Evolutionary conservation across 129 eudicot species (phyloP).

Genomic region (sunflower (Helianthus annuus)): DNA sequence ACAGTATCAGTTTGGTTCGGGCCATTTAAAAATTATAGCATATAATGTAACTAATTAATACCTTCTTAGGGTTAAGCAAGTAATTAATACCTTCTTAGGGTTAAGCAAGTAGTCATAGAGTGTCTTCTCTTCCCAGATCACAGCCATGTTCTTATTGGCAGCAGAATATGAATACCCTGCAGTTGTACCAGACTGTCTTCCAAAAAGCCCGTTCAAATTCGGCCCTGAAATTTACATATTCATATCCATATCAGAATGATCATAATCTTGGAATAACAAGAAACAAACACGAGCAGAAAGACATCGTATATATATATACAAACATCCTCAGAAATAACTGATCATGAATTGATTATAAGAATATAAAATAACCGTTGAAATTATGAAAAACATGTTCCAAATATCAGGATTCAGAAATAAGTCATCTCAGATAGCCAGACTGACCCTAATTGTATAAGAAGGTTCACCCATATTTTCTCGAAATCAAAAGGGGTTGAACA

Average conservation of each 20-base stretch:
- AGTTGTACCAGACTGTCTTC: constrained; percentile 88
- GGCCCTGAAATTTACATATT: constrained; percentile 54
- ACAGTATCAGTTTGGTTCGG: too few species aligned
- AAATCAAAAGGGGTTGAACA: neutral
- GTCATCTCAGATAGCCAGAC: neutral
- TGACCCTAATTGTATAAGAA: neutral
- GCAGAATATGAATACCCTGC: constrained; percentile 83
- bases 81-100: constrained; percentile 79
- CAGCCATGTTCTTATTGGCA: constrained; percentile 86
- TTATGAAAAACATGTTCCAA: neutral
- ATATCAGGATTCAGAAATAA: neutral
- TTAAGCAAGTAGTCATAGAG: constrained; percentile 83
- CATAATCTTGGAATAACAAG: neutral
- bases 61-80: constrained; percentile 93
- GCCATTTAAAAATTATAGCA: neutral
- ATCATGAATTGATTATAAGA: neutral
- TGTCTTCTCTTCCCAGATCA: constrained; percentile 73
- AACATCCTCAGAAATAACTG: neutral
- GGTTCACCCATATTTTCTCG: neutral
- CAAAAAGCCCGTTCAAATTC: constrained; percentile 82
- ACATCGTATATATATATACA: neutral
- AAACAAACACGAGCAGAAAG: neutral
- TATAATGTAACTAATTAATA: constrained; percentile 15
- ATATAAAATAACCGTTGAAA: neutral
- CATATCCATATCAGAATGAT: constrained; percentile 2